Base-by-base conservation (phyloP, 2,329 filamentous ascomycete genomes). In the Epicoccum nigrum region DNA sequence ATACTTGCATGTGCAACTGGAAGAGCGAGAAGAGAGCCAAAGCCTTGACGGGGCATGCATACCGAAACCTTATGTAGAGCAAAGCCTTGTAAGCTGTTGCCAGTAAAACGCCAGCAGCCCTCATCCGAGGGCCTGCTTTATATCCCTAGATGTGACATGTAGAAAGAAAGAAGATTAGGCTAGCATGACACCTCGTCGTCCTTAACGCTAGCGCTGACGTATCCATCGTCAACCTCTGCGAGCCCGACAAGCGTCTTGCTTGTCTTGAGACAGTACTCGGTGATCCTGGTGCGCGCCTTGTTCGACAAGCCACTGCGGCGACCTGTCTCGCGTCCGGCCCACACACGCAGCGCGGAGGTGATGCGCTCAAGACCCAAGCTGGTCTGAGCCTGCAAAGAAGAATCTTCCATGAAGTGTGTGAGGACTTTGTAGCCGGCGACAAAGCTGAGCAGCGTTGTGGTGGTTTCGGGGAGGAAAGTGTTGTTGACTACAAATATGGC, bases 401-500 rank as follows among this genome's bases (percentile, higher is more conserved):
- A 44, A 19, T 76, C 67, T 4, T 66, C 55, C 40, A 71, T 65
- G 53, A 77, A 74, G 12, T 60, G 59, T 12, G 64, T 68, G 8
- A 81, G 65, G 2, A 79, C 57, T 39, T 71, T 74, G 62, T 75
- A 74, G 1, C 72, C 70, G 0, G 77, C 78, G 23, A 77, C 73
- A 23, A 79, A 78, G 30, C 74, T 77, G 41, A 80, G 73, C 3
- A 80, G 67, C 0, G 76, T 78, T 16, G 76, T 75, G 5, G 67
- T 69, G 17, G 61, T 59, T 28, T 74, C 70, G 20, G 72, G 63
- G 4, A 79, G 66, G 43, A 69, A 70, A 3, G 73, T 71, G 46
- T 68, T 71, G 49, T 75, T 75, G 51, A 80, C 60, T 4, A 74
- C 68, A 13, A 63, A 66, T 19, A 71, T 62, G 9, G 77, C 77